Base-by-base conservation (phyloP, 2,329 filamentous ascomycete species). In the Torrubiellomyces zombiae region DNA sequence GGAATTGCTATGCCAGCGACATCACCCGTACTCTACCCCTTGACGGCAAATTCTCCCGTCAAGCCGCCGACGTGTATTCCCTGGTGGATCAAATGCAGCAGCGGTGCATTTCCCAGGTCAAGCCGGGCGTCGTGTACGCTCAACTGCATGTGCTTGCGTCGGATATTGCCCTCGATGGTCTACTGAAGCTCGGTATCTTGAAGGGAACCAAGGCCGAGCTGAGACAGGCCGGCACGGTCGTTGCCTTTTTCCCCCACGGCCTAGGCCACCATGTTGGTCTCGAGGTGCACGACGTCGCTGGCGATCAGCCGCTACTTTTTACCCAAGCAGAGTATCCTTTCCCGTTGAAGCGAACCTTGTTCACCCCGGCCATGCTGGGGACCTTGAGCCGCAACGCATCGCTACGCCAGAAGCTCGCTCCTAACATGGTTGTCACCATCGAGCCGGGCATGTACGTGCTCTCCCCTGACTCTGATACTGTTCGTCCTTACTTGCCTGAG, bases 11-110 rank as follows among this genome's bases (percentile, higher is more conserved):
- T 47, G 82, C 82, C 16, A 79, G 77, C 29, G 86, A 95, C 48
- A 72, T 95, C 15, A 95, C 89, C 0, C 70, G 86, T 18, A 89
- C 85, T 0, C 71, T 94, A 36, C 86, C 86, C 4, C 53, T 94
- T 13, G 66, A 63, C 9, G 78, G 79, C 5, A 29, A 32, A 1
- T 92, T 82, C 37, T 67, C 69, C 0, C 47, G 60, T 9, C 76
- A 86, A 44, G 74, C 75, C 1, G 63, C 65, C 23, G 64, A 68
- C 7, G 74, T 94, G 26, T 85, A 94, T 45, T 60, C 67, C 22
- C 60, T 89, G 14, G 85, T 93, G 4, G 59, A 77, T 36, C 57
- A 64, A 30, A 93, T 94, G 82, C 85, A 93, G 50, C 56, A 63
- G 6, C 63, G 70, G 27, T 83, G 76, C 37, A 77, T 92, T 40